These are phyloP conservation scores for Sphaerostilbella broomeana DNA, from an alignment of 2,329 filamentous ascomycete genomes.

Conservation along the genomic window DNA sequence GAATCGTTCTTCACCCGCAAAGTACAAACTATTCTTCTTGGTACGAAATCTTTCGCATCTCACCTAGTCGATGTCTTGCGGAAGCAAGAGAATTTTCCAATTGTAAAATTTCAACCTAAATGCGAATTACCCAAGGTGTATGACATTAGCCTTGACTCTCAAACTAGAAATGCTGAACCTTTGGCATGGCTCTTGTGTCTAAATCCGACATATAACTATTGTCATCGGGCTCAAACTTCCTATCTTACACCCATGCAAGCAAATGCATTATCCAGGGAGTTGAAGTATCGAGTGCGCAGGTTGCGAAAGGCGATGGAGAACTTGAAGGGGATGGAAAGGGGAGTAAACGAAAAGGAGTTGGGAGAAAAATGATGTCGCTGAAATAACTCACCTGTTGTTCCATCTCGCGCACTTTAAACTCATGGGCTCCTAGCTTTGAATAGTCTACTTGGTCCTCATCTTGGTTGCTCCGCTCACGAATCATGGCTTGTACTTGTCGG, in stretches of 20 bases:
- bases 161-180: too few relatives aligned
- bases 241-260: too few relatives aligned
- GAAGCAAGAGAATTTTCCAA: slow-evolving; percentile 79
- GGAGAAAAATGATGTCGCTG: too few relatives aligned
- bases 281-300: too few relatives aligned
- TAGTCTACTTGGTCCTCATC: slow-evolving; percentile 87
- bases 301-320: too few relatives aligned
- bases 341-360: too few relatives aligned
- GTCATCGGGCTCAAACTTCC: too few relatives aligned
- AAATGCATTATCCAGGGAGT: too few relatives aligned
- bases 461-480: slow-evolving; percentile 74
- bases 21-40: slow-evolving; percentile 71
- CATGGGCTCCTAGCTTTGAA: slow-evolving; percentile 77
- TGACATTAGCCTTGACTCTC: slow-evolving; percentile 13
- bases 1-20: too few relatives aligned
- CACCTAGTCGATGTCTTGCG: slow-evolving; percentile 76
- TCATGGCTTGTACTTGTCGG: slow-evolving; percentile 89
- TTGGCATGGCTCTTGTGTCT: too few relatives aligned
- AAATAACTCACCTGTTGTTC: slow-evolving; percentile 96
- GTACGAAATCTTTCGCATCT: slow-evolving; percentile 98
- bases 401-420: slow-evolving; percentile 99
- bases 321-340: too few relatives aligned
- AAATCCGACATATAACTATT: too few relatives aligned
- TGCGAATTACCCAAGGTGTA: neutral
- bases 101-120: slow-evolving; percentile 90